These are phyloP conservation scores for Phaeolepiota aurea DNA, from an alignment of 768 basidiomycete genomes.

Conservation along the genomic window DNA sequence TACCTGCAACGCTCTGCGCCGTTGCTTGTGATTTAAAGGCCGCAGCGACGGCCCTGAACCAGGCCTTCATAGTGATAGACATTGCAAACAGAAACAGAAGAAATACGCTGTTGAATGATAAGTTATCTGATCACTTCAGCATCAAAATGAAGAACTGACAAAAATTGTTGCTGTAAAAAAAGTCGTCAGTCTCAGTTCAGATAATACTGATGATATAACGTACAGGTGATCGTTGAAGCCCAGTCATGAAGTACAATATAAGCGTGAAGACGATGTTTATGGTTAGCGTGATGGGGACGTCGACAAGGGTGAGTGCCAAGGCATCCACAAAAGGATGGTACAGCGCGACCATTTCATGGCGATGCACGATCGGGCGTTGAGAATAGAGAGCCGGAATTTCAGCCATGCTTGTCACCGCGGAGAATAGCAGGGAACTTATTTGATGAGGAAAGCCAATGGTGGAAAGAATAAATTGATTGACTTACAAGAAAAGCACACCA, in stretches of 20 bases:
- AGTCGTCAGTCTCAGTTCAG: no score
- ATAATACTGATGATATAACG: no score
- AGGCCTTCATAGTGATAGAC: slow-evolving; percentile 62
- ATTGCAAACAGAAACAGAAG: slow-evolving; percentile 49
- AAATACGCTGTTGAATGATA: slow-evolving; percentile 33
- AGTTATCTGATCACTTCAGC: slow-evolving; percentile 1
- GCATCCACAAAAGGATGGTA: slow-evolving; percentile 33
- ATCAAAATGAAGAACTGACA: slow-evolving; percentile 4
- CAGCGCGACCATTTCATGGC: slow-evolving; percentile 52
- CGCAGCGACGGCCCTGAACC: slow-evolving; percentile 68
- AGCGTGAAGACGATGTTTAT: slow-evolving; percentile 35
- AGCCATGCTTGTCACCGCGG: slow-evolving; percentile 51
- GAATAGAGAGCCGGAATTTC: slow-evolving; percentile 54
- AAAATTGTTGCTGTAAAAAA: no score
- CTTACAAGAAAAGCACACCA: slow-evolving; percentile 70
- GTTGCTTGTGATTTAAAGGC: slow-evolving; percentile 50
- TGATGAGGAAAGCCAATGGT: no score
- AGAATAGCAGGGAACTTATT: slow-evolving; percentile 46
- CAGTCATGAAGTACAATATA: slow-evolving; percentile 55
- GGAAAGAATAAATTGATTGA: slow-evolving; percentile 1
- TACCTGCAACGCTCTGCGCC: slow-evolving; percentile 52
- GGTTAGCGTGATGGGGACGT: slow-evolving; percentile 44
- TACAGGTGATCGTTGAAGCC: slow-evolving; percentile 42
- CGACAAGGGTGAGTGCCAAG: slow-evolving; percentile 51
- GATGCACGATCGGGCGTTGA: slow-evolving; percentile 52